phyloP scores from a whole-genome alignment of 164 flowering plant species.

The Tetrastigma voinierianum region DNA sequence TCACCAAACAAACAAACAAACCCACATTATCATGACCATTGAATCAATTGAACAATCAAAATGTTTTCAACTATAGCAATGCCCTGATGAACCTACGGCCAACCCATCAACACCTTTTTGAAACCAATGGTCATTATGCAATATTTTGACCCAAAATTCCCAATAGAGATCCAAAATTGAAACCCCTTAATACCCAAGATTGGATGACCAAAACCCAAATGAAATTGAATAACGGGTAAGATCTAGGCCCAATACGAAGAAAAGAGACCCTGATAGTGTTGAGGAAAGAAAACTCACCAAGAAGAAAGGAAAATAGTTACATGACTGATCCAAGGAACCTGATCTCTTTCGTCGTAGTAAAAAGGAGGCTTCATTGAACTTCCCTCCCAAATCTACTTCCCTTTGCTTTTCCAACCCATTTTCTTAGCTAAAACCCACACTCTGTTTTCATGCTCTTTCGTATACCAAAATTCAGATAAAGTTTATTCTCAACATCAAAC shows the following conservation, averaged over 20 bases:
- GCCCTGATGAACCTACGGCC: conserved; percentile 12
- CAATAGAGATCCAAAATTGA: background rate
- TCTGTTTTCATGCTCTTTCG: too few species aligned
- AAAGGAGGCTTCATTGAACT: conserved; percentile 5
- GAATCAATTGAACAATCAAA: conserved; percentile 11
- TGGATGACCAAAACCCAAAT: background rate
- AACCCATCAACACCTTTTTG: conserved; percentile 11
- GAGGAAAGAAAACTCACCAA: conserved; percentile 4
- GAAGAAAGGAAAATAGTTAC: conserved; percentile 14
- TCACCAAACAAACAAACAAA: background rate
- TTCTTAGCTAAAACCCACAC: too few species aligned
- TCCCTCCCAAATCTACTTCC: background rate
- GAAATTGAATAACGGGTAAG: background rate
- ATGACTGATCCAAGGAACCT: background rate
- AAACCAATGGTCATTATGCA: background rate
- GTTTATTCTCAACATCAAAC: too few species aligned
- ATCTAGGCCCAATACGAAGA: too few species aligned
- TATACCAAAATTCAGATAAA: too few species aligned
- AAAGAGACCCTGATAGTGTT: background rate
- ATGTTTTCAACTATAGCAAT: conserved; percentile 9
- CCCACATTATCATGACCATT: background rate
- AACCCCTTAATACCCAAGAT: background rate
- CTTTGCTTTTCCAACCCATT: too few species aligned
- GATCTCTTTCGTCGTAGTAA: conserved; percentile 16
- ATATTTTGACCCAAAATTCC: background rate